A percentile compares a stretch with the other conserved stretches of the same genome.
Conservation (phyloP, 768 basidiomycete species). For the Podaxis mareebaensis region DNA sequence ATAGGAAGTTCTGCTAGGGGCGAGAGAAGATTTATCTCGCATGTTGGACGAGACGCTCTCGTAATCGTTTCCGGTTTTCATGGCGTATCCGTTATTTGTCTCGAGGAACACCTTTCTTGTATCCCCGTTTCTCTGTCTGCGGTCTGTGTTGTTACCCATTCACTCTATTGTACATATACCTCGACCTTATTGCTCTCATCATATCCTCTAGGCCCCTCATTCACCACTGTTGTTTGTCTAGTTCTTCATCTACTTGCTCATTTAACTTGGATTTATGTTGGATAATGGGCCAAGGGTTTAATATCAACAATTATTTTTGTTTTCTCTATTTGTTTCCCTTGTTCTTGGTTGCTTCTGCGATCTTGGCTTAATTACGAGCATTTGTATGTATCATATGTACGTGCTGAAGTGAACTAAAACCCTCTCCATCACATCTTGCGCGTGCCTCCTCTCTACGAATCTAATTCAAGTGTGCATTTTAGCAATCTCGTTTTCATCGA, state of each 20-base stretch:
- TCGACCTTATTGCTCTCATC: neutral
- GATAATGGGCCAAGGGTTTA: slow-evolving; percentile 2
- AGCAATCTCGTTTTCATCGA: neutral
- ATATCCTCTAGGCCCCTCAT: neutral
- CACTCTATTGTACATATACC: slow-evolving; percentile 13
- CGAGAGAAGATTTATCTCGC: slow-evolving; percentile 15
- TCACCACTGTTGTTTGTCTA: neutral
- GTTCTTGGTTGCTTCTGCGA: slow-evolving; percentile 1
- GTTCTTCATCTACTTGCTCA: neutral
- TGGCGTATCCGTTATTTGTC: neutral
- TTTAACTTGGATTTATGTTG: neutral
- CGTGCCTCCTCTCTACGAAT: slow-evolving; percentile 34
- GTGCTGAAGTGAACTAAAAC: slow-evolving; percentile 28
- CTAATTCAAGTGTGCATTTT: slow-evolving; percentile 14
- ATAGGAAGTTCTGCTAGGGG: slow-evolving; percentile 13
- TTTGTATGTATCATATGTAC: slow-evolving; percentile 23
- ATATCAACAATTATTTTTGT: neutral
- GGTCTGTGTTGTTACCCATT: neutral
- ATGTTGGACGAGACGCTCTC: slow-evolving; percentile 12
- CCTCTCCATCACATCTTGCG: slow-evolving; percentile 30
- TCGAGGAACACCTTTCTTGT: neutral
- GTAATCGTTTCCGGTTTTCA: neutral
- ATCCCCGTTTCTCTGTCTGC: neutral
- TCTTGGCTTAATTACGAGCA: neutral
- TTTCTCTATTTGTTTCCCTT: neutral